Conservation (phyloP, 73 alveolate genomes). For the Durusdinium trenchii region DNA sequence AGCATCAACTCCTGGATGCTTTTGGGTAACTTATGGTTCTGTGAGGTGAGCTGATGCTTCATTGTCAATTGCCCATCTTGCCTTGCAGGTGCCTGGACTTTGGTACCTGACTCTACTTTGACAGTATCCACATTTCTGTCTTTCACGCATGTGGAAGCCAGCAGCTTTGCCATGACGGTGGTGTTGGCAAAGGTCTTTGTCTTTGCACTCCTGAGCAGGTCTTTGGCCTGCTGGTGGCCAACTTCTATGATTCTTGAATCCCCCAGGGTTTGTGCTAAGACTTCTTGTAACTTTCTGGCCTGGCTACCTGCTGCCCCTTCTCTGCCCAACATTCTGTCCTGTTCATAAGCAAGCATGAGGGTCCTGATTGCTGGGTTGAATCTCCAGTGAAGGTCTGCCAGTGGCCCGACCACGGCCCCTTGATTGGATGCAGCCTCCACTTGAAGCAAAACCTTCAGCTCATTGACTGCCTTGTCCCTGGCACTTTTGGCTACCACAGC, state of each 20-base stretch:
- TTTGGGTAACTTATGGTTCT: background rate
- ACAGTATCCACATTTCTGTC: background rate
- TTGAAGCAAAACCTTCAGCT: background rate
- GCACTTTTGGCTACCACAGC: background rate
- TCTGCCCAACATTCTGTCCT: background rate
- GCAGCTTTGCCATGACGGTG: background rate
- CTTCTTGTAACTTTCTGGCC: background rate
- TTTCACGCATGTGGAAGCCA: background rate
- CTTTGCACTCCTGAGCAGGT: background rate
- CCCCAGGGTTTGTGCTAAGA: background rate
- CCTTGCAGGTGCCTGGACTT: background rate
- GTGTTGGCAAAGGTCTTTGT: background rate
- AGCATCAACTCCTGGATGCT: constrained; percentile 3
- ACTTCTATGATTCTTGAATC: background rate
- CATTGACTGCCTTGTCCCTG: background rate
- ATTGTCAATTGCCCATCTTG: background rate
- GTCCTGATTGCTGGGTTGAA: background rate
- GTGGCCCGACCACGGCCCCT: background rate
- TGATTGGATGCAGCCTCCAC: background rate
- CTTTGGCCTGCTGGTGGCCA: background rate
- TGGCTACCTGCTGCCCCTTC: background rate
- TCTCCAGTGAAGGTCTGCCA: background rate
- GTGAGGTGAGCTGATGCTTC: background rate
- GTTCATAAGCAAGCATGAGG: background rate
- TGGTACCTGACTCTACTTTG: background rate